Percentiles rank a stretch among this genome's conserved stretches.
Conservation (phyloP, 2,329 filamentous ascomycete genomes). For the Cercospora citrullina region DNA sequence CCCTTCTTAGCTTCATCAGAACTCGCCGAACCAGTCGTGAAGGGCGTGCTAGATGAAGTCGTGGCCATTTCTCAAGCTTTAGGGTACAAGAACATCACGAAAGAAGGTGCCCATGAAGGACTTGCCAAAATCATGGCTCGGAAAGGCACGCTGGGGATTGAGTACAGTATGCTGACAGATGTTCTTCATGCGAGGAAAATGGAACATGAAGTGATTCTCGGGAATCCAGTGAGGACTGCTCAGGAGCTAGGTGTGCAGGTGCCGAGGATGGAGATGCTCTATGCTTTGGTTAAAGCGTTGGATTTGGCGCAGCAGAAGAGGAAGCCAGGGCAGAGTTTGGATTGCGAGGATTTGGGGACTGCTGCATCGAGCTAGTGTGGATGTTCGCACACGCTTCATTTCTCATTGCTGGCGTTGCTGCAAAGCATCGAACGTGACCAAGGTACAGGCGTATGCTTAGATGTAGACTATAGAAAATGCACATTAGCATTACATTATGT, state of each 20-base stretch:
- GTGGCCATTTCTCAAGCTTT: slow-evolving; percentile 43
- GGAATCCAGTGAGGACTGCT: slow-evolving; percentile 48
- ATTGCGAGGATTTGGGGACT: slow-evolving; percentile 21
- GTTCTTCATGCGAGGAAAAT: slow-evolving; percentile 44
- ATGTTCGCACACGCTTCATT: fast-evolving
- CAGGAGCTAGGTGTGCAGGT: slow-evolving; percentile 44
- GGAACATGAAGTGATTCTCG: slow-evolving; percentile 55
- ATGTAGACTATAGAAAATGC: neutral
- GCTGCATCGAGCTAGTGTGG: neutral
- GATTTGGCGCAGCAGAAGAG: slow-evolving; percentile 39
- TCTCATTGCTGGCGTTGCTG: neutral
- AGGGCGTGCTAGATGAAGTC: slow-evolving; percentile 50
- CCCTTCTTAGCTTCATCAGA: slow-evolving; percentile 50
- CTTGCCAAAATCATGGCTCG: slow-evolving; percentile 41
- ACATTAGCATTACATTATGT: slow-evolving; percentile 7
- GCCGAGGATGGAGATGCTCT: slow-evolving; percentile 48
- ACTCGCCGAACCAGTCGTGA: slow-evolving; percentile 41
- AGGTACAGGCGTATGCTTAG: neutral
- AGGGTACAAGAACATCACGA: slow-evolving; percentile 43
- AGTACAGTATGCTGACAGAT: slow-evolving; percentile 55
- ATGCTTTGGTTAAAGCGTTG: slow-evolving; percentile 48
- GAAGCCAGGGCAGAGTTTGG: slow-evolving; percentile 27
- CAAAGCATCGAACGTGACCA: neutral
- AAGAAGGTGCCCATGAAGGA: slow-evolving; percentile 42
- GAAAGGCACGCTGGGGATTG: slow-evolving; percentile 43